These are phyloP conservation scores for Eleusine indica DNA, from an alignment of 176 grass and related monocot species.

Conservation along the genomic window DNA sequence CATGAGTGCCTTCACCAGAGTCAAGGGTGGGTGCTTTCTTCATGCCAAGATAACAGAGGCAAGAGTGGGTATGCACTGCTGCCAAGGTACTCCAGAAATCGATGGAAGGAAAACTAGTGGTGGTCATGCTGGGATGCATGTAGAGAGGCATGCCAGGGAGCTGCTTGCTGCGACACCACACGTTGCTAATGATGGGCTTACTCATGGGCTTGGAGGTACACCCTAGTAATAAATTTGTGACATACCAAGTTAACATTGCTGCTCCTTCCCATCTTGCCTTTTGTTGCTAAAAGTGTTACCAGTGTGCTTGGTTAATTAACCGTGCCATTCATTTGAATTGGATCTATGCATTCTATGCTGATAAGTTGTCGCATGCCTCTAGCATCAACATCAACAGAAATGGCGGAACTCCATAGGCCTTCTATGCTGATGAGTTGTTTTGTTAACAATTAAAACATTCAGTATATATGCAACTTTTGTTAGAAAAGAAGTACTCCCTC, in stretches of 20 bases:
- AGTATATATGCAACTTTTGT: neutral
- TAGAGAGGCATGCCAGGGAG: slow-evolving; percentile 17
- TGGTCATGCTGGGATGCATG: slow-evolving; percentile 16
- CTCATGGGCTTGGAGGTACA: slow-evolving; percentile 39
- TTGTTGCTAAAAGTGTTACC: slow-evolving; percentile 16
- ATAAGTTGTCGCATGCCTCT: slow-evolving; percentile 11
- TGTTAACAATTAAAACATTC: slow-evolving; percentile 31
- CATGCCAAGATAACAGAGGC: slow-evolving; percentile 52
- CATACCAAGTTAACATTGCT: slow-evolving; percentile 13
- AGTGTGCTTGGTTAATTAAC: neutral
- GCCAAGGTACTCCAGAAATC: neutral
- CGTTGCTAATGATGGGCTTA: slow-evolving; percentile 18
- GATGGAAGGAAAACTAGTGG: slow-evolving; percentile 27
- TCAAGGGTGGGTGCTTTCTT: slow-evolving; percentile 56
- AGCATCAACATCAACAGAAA: neutral
- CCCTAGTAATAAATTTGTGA: neutral
- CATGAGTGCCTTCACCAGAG: slow-evolving; percentile 42
- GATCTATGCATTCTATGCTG: neutral
- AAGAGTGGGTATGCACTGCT: neutral
- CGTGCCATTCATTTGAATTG: neutral
- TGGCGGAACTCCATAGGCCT: neutral
- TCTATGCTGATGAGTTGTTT: neutral
- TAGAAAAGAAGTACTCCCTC: neutral
- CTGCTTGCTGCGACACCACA: slow-evolving; percentile 15
- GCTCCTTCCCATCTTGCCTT: neutral